Percentiles rank a stretch among this genome's conserved stretches.
Conservation (phyloP, 345 rosid genomes). For the Trapa incisa region DNA sequence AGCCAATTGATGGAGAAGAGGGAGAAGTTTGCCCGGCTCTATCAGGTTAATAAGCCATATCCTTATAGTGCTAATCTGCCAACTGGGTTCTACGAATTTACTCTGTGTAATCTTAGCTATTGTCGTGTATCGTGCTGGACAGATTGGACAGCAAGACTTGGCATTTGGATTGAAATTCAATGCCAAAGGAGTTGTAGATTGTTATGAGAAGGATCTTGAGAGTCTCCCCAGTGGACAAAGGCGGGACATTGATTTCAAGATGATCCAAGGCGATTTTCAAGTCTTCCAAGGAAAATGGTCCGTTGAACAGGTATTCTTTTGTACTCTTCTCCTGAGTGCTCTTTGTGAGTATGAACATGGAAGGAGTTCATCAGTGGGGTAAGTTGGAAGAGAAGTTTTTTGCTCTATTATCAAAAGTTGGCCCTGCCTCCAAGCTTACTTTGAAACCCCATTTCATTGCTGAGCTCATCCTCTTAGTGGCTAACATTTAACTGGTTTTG, state of each 20-base stretch:
- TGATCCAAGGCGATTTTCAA: constrained; percentile 90
- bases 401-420: neutral
- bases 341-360: neutral
- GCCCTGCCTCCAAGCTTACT: neutral
- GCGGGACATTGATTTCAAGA: constrained; percentile 81
- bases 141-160: constrained; percentile 81
- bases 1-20: constrained; percentile 67
- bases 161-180: constrained; percentile 67
- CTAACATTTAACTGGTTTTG: neutral
- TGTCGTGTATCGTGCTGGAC: constrained; percentile 9
- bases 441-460: neutral
- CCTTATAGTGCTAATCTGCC: neutral
- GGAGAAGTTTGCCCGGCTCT: constrained; percentile 58
- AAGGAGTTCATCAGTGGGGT: neutral
- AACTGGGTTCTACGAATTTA: neutral
- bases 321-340: neutral
- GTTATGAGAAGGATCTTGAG: constrained; percentile 76
- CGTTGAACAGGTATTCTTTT: constrained; percentile 55
- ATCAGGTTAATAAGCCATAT: constrained; percentile 30
- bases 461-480: neutral
- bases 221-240: constrained; percentile 33
- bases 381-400: neutral
- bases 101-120: neutral
- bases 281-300: constrained; percentile 87
- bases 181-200: constrained; percentile 80